Conservation (phyloP, 257 asterid genomes). For the Solanum arcanum region DNA sequence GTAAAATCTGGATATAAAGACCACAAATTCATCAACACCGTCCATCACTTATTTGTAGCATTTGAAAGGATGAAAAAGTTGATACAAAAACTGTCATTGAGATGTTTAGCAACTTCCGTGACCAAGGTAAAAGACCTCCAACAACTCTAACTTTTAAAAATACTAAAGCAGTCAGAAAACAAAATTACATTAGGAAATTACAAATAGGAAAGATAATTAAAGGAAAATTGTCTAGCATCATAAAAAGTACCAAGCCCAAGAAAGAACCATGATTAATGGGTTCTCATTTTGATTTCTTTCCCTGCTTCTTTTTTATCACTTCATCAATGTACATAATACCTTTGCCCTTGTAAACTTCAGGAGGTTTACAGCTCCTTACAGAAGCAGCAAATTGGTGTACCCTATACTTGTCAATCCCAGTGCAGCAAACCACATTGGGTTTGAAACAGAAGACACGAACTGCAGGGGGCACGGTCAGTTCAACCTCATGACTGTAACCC, state of each 20-base stretch:
- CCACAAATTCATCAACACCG: background rate
- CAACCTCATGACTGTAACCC: slow-evolving; percentile 72
- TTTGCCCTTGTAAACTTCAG: slow-evolving; percentile 62
- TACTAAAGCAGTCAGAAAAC: background rate
- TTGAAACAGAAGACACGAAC: slow-evolving; percentile 62
- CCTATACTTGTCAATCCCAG: slow-evolving; percentile 64
- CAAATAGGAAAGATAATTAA: background rate
- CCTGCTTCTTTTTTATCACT: slow-evolving; percentile 61
- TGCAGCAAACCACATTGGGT: slow-evolving; percentile 46
- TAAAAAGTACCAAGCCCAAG: background rate
- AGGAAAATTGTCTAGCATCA: background rate
- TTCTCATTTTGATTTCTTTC: slow-evolving; percentile 50
- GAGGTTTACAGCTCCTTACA: slow-evolving; percentile 57
- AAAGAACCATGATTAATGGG: background rate
- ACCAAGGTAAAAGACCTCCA: background rate
- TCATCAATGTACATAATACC: slow-evolving; percentile 66
- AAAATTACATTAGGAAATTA: background rate
- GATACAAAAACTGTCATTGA: background rate
- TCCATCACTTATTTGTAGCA: background rate
- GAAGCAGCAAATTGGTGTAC: slow-evolving; percentile 62
- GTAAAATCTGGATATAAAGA: background rate
- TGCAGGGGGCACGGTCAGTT: slow-evolving; percentile 48
- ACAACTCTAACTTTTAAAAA: background rate
- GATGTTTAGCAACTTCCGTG: background rate
- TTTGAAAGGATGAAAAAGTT: background rate